Base-by-base conservation (phyloP, 345 rosid species). In the Pugionium cornutum region DNA sequence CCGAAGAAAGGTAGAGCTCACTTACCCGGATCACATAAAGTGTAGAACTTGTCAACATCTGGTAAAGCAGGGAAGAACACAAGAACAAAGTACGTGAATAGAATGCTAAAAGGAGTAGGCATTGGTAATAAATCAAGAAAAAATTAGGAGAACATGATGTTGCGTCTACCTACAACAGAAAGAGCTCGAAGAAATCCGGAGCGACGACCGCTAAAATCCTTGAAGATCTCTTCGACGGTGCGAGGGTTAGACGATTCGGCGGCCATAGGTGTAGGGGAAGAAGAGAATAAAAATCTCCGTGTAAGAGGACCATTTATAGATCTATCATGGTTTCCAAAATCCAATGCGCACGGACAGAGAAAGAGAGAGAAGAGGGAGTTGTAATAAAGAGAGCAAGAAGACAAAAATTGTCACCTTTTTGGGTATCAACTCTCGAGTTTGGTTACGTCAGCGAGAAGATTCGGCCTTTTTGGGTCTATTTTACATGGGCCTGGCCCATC, bases 11-110 rank as follows among this genome's bases (percentile, higher is more conserved):
- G 7, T 1, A 32, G 11, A 47, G 31, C 41, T 48, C 51, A 30
- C 70, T 68, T 54, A 92, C 99, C 96, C 64, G 99, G 99, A 85
- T 90, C 90, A 70, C 99, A 94, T 62, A 81, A 89, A 64, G 82
- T 65, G 76, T 80, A 94, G 69, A 94, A 86, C 47, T 86, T 85
- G 58, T 94, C 94, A 29, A 85, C 96, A 79, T 94, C 99, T 94
- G 88, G 53, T 4, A 42, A 58, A 56, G 62, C 25, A 43, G 29
- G 7, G 27, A 67, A 39, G 41, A 43, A 26, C 37, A 59, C 28
- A 29, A 31, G 34, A 55, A 65, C 44, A 25, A 62, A 1, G 7
- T 18, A 41, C 46, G 39, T 52, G n/a, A 54, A 27, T 43, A 5
- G 3, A 62, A 28, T 58, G 56, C 6, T 1, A 10, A 49, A 11